Percentiles rank a stretch among this genome's conserved stretches.
These are phyloP conservation scores for Symbiodinium natans DNA, from an alignment of 73 alveolate genomes.

Conservation along the genomic window DNA sequence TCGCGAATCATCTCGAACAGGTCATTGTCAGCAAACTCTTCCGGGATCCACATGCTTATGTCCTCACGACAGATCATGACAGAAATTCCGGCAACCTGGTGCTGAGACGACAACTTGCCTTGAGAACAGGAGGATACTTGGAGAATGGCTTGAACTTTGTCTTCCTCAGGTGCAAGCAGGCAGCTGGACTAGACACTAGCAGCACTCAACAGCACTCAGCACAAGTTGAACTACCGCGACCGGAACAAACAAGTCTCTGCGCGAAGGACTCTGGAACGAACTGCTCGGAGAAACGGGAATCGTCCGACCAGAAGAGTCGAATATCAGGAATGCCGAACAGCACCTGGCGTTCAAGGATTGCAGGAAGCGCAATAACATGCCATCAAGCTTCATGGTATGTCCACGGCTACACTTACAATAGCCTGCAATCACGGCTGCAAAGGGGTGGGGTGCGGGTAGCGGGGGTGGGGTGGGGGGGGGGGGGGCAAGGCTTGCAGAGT, in stretches of 20 bases:
- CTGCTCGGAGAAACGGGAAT: slow-evolving; percentile 95
- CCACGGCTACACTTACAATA: too few species aligned
- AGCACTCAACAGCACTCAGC: too few species aligned
- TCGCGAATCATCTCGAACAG: slow-evolving; percentile 95
- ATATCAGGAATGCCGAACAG: slow-evolving; percentile 98
- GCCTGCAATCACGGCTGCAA: too few species aligned
- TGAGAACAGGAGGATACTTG: slow-evolving; percentile 96
- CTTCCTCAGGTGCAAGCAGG: slow-evolving; percentile 92
- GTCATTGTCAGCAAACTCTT: slow-evolving; percentile 96
- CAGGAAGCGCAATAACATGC: too few species aligned
- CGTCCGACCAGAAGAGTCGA: slow-evolving; percentile 95
- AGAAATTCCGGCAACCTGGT: neutral
- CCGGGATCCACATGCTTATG: slow-evolving; percentile 96
- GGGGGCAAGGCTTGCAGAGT: too few species aligned
- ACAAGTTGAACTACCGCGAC: too few species aligned
- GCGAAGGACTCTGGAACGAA: slow-evolving; percentile 85
- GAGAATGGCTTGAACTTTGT: slow-evolving; percentile 96
- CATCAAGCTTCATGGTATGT: too few species aligned
- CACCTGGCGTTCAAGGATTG: slow-evolving; percentile 90
- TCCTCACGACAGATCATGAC: slow-evolving; percentile 12
- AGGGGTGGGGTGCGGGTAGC: too few species aligned
- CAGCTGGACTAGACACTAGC: too few species aligned
- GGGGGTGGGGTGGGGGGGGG: too few species aligned
- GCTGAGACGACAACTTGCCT: slow-evolving; percentile 36
- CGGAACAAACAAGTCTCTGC: slow-evolving; percentile 40